phyloP scores from a whole-genome alignment of 176 grass and related monocot species.

The Puya raimondii region DNA sequence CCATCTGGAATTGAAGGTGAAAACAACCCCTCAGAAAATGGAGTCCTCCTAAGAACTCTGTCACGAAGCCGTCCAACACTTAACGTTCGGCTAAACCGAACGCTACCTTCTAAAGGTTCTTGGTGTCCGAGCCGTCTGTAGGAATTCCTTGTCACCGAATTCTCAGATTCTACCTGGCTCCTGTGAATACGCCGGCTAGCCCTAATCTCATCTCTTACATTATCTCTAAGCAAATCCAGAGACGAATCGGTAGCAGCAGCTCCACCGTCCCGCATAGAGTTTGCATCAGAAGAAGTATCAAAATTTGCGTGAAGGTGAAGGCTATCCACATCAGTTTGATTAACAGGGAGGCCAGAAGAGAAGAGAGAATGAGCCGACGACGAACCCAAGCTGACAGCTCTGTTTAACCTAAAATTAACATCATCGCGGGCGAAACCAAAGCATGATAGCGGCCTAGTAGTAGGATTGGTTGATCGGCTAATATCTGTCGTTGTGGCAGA shows the following conservation, averaged over 20 bases:
- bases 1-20: constrained; percentile 48
- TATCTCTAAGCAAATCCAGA: constrained; percentile 38
- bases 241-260: constrained; percentile 37
- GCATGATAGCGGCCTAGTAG: constrained; percentile 27
- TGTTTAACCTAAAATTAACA: constrained; percentile 66
- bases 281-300: constrained; percentile 22
- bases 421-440: constrained; percentile 30
- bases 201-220: constrained; percentile 43
- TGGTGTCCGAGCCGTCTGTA: constrained; percentile 48
- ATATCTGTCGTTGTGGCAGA: background rate
- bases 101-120: constrained; percentile 71
- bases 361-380: constrained; percentile 49
- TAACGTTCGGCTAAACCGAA: constrained; percentile 78
- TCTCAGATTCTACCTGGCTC: constrained; percentile 50
- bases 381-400: constrained; percentile 82
- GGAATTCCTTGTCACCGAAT: constrained; percentile 32
- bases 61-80: constrained; percentile 80
- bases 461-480: constrained; percentile 23
- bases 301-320: background rate
- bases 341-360: constrained; percentile 36
- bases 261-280: constrained; percentile 19
- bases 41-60: constrained; percentile 79
- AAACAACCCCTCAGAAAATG: constrained; percentile 75
- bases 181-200: constrained; percentile 35
- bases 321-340: constrained; percentile 32